phyloP scores from a whole-genome alignment of 768 basidiomycete species.

The Macrolepiota dolichaula region DNA sequence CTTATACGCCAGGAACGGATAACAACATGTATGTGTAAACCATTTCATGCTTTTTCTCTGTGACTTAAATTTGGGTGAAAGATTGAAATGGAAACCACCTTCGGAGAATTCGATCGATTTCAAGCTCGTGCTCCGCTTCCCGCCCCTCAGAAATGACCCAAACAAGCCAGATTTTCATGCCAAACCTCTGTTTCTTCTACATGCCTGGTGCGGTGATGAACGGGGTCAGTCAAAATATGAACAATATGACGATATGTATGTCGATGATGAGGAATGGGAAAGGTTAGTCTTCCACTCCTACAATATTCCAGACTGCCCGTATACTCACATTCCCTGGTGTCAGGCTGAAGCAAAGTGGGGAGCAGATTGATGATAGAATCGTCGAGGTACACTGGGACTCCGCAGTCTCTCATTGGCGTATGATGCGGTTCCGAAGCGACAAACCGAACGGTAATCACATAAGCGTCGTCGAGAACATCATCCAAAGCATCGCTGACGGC shows the following conservation, averaged over 20 bases:
- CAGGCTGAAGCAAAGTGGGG: constrained; percentile 80
- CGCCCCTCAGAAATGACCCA: constrained; percentile 52
- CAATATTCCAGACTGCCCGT: not conserved
- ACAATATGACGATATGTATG: constrained; percentile 79
- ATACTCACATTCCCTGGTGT: not conserved
- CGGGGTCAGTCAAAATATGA: constrained; percentile 61
- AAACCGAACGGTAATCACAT: constrained; percentile 91
- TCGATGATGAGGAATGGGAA: constrained; percentile 93
- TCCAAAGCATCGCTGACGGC: constrained; percentile 90
- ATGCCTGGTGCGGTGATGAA: constrained; percentile 78
- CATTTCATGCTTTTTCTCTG: not conserved
- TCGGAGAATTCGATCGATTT: constrained; percentile 98
- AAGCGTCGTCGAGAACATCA: constrained; percentile 81
- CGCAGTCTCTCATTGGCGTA: constrained; percentile 64
- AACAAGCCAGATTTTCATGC: constrained; percentile 72
- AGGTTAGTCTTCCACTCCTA: constrained; percentile 46
- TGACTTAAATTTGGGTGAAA: constrained; percentile 26
- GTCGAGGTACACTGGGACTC: constrained; percentile 93
- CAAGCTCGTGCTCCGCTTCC: constrained; percentile 92
- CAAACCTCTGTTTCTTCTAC: constrained; percentile 82
- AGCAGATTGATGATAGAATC: constrained; percentile 91
- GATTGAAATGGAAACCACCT: constrained; percentile 98
- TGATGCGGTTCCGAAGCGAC: constrained; percentile 94
- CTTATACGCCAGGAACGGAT: constrained; percentile 86
- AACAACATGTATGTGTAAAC: constrained; percentile 65